Percentiles rank a stretch among this genome's conserved stretches.
These are phyloP conservation scores for Deakozyma indianensis DNA, from an alignment of 805 yeast genomes.

Conservation along the genomic window DNA sequence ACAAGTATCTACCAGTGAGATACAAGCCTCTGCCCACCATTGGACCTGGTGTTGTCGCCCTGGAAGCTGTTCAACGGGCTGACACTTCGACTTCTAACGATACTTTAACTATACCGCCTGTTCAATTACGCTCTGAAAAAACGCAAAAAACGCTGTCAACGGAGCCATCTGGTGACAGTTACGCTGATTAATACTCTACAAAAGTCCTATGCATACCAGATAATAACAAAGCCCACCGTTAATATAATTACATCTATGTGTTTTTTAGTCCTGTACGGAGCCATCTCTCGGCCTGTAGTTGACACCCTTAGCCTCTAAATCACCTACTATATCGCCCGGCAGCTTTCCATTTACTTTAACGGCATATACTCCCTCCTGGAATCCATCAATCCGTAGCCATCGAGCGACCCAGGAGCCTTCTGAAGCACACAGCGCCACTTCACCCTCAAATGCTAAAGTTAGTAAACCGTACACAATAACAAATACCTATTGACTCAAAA, in stretches of 20 bases:
- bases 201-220: too few species aligned
- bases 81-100: too few species aligned
- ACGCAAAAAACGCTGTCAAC: too few species aligned
- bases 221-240: too few species aligned
- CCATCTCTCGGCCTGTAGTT: conserved; percentile 94
- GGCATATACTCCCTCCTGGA: conserved; percentile 83
- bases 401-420: conserved; percentile 88
- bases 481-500: not conserved
- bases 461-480: not conserved
- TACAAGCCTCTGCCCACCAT: conserved; percentile 26
- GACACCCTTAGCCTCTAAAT: conserved; percentile 58
- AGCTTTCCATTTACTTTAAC: conserved; percentile 84
- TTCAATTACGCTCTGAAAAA: too few species aligned
- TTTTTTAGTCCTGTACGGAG: conserved; percentile 27
- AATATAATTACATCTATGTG: too few species aligned
- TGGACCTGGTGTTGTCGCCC: not conserved
- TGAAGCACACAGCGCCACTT: conserved; percentile 80
- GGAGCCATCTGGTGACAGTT: too few species aligned
- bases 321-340: conserved; percentile 71
- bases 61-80: not conserved
- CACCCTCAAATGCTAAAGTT: conserved; percentile 65
- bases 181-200: too few species aligned
- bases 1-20: conserved; percentile 45
- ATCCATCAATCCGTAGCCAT: conserved; percentile 85
- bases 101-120: too few species aligned